phyloP scores from a whole-genome alignment of 257 asterid genomes.

The Solanum neorickii region DNA sequence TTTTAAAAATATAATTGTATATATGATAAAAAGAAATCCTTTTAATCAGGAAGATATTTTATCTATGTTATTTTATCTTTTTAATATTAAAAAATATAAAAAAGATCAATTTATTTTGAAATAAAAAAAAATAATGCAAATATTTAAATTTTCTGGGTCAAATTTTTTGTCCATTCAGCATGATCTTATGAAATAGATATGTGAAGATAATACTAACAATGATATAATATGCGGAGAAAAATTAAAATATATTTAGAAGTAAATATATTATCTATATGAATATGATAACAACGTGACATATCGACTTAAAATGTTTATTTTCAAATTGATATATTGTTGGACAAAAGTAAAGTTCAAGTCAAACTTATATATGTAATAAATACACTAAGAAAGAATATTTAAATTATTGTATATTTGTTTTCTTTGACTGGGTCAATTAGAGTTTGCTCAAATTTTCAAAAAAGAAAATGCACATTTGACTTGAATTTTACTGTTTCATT shows the following conservation, averaged over 20 bases:
- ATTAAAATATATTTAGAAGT: too few species aligned
- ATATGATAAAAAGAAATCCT: too few species aligned
- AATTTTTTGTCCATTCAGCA: too few species aligned
- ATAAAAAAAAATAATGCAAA: too few species aligned
- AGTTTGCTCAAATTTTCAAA: neutral
- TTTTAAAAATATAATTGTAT: too few species aligned
- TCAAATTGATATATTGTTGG: neutral
- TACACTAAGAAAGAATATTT: neutral
- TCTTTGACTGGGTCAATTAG: neutral
- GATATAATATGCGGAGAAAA: neutral
- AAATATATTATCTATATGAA: neutral
- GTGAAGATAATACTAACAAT: neutral
- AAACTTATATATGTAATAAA: neutral
- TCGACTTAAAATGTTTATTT: neutral
- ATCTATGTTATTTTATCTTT: too few species aligned
- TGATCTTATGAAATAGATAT: neutral
- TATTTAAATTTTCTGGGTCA: too few species aligned
- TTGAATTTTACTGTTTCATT: neutral
- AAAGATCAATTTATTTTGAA: too few species aligned
- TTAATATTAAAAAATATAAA: too few species aligned
- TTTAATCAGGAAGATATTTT: too few species aligned
- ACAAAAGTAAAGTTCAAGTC: neutral
- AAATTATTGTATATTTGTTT: neutral
- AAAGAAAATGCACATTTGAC: neutral
- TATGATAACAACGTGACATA: neutral